Base-by-base conservation (phyloP, 1,284 basidiomycete genomes). In the Austroboletus rostrupii region DNA sequence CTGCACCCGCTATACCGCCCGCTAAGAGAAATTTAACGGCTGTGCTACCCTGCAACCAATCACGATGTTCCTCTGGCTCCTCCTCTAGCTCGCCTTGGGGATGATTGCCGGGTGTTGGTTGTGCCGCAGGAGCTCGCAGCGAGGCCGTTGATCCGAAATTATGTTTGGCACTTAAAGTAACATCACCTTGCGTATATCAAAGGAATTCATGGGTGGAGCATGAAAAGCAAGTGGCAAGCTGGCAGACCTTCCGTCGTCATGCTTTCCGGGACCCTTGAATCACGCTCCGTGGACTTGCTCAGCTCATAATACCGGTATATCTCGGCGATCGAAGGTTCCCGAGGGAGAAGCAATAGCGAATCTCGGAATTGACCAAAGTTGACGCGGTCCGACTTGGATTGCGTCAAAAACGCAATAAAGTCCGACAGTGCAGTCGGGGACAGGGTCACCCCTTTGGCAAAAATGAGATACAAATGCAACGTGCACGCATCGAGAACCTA, bases 1-100 rank as follows among this genome's bases (percentile, higher is more conserved):
- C 88, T 56, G 90, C 91, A 48, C 96, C 96, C 14, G 96, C 97
- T 16, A 97, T 76, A 16, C 96, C 96, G 36, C 97, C 96, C 2
- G 96, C 97, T 13, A 94, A 71, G 40, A 99, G 78, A 70, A 97
- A 99, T 64, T 89, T 90, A 67, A 92, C 71, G 3, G 94, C 88
- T 2, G 88, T 85, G 54, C 81, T 76, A 20, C 83, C 80, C 57
- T 83, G 83, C 45, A 95, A 69, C 75, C 81, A 79, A 46, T 75
- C 72, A 44, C 83, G 83, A 29, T 77, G 75, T 42, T 86, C 83
- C 28, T 81, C 77, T 14, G 80, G 81, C 33, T 83, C 84, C 21
- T 83, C 82, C 26, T 80, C 78, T 16, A 78, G 70, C 13, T 74
- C 73, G 38, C 76, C 69, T 35, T 75, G 72, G 40, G 74, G 69